Base-by-base conservation (phyloP, 768 basidiomycete genomes). In the Tulasnella sp. region DNA sequence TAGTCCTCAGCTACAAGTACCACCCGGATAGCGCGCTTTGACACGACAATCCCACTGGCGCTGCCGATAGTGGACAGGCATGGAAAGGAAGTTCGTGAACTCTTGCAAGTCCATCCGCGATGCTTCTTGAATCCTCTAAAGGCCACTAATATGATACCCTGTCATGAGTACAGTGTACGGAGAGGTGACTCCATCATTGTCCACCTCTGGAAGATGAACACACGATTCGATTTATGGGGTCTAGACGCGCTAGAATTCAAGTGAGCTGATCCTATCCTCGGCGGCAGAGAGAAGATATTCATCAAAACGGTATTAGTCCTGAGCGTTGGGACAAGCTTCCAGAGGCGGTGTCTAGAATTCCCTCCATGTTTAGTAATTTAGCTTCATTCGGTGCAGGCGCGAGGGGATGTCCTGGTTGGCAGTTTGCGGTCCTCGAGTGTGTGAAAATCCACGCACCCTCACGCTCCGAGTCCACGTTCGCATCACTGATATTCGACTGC, bases 11-110 rank as follows among this genome's bases (percentile, higher is more conserved):
- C 83, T 3, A 69, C 75, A 0, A 63, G 61, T 12, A 75, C 74
- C 0, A 59, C 72, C 7, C 70, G 80, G 3, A 66, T 73, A 1
- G 79, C 81, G 0, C 71, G 70, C 49, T 73, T 75, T 54, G 78
- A 83, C 53, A 80, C 82, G 48, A 63, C 78, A 2, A 55, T 83
- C 11, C 81, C 81, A 0, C 66, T 83, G 9, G 70, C 67, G 15
- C 69, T 66, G 15, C 80, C 80, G 1, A 70, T 75, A 48, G 73
- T 68, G 0, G 79, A 78, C 59, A 67, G 60, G 53, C 61, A 75
- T 12, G 80, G 80, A 1, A 68, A 67, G n/a, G 44, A 73, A 3
- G 69, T 72, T 19, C 63, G 77, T 55, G 65, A 59, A 1, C 73
- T 82, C 34, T 38, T 15, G 34, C 34, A 38, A 38, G 34, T 38